Evolutionary conservation across 202 grass and related monocot species (phyloP).

Genomic region (Bolboschoenoplectus hybrid): DNA sequence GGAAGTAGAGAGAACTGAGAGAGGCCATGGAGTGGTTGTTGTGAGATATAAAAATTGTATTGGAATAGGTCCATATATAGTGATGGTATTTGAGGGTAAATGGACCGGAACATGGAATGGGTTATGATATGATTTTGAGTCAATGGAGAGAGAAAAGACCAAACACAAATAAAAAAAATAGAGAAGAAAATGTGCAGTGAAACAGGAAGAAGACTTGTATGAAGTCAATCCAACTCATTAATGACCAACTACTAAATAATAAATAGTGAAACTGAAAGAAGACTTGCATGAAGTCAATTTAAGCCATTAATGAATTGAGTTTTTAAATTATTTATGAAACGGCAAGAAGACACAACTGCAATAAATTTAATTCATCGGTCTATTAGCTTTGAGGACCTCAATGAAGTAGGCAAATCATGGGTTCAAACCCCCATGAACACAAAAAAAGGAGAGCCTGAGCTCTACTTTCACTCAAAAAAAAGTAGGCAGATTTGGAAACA

Average conservation of each 20-base stretch:
- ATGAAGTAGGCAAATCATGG: too few relatives aligned
- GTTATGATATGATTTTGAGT: background rate
- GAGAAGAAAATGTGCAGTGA: background rate
- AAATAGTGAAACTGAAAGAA: background rate
- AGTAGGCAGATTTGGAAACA: too few relatives aligned
- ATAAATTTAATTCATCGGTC: too few relatives aligned
- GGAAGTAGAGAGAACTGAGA: slow-evolving; percentile 15
- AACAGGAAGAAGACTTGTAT: background rate
- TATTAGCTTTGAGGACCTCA: too few relatives aligned
- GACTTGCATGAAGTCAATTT: slow-evolving; percentile 10
- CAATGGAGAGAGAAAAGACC: slow-evolving; percentile 9
- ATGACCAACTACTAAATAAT: too few relatives aligned
- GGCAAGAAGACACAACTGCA: too few relatives aligned
- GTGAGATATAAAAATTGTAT: slow-evolving; percentile 32
- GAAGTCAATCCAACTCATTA: background rate
- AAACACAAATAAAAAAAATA: background rate
- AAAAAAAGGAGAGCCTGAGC: too few relatives aligned
- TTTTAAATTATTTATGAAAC: too few relatives aligned
- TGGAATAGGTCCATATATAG: slow-evolving; percentile 32
- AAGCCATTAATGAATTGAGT: background rate
- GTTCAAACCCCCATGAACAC: too few relatives aligned
- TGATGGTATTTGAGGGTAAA: background rate
- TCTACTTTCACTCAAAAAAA: too few relatives aligned
- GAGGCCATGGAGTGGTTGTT: background rate
- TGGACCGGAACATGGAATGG: background rate